A percentile compares a stretch with the other conserved stretches of the same genome.
phyloP scores from a whole-genome alignment of 129 eudicot genomes.

The Scalesia atractyloides region DNA sequence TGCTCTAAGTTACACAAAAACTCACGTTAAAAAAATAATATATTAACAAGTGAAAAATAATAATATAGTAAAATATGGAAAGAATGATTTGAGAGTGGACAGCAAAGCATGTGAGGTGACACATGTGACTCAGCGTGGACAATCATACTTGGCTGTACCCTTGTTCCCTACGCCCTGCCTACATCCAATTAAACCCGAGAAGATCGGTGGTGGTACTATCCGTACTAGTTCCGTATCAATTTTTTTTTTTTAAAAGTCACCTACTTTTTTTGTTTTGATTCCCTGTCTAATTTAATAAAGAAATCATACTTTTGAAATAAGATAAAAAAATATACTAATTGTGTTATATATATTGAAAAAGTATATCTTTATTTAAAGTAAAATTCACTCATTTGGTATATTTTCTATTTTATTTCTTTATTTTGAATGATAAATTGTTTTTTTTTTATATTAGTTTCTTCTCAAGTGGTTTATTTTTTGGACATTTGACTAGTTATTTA shows the following conservation, averaged over 20 bases:
- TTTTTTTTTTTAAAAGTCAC: conserved; percentile 11
- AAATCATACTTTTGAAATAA: neutral
- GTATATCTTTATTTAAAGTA: too few relatives aligned
- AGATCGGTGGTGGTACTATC: conserved; percentile 21
- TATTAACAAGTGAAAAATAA: too few relatives aligned
- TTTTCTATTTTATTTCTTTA: too few relatives aligned
- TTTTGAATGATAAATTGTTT: too few relatives aligned
- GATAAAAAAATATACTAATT: neutral
- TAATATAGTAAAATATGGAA: neutral
- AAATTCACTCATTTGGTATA: too few relatives aligned
- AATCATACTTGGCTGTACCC: conserved; percentile 21
- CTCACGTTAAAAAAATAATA: too few relatives aligned
- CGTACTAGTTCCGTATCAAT: conserved; percentile 41
- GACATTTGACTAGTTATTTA: too few relatives aligned
- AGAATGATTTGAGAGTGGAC: neutral
- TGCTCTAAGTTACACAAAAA: too few relatives aligned
- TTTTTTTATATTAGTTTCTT: too few relatives aligned
- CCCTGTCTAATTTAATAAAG: neutral
- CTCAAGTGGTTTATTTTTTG: too few relatives aligned
- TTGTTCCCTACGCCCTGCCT: conserved; percentile 29
- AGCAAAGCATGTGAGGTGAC: conserved; percentile 40
- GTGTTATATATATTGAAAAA: too few relatives aligned
- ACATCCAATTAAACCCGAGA: conserved; percentile 19
- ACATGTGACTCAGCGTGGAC: conserved; percentile 29
- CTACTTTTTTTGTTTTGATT: conserved; percentile 2